Percentiles rank a stretch among this genome's conserved stretches.
Evolutionary conservation across 345 rosid genomes (phyloP).

Genomic region (Eucalyptus dawsonii): DNA sequence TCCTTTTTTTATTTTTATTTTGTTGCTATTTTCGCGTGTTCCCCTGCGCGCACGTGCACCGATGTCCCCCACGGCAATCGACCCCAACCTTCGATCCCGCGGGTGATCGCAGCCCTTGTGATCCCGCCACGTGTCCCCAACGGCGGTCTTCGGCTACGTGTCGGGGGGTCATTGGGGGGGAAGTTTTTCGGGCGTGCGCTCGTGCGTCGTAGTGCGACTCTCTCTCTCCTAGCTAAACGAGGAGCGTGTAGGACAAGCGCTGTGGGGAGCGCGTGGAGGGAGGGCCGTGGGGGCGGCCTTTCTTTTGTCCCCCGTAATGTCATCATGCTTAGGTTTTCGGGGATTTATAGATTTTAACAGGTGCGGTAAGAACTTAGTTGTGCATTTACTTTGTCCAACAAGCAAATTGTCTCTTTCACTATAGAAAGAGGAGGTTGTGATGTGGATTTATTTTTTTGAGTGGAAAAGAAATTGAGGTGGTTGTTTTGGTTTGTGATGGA

Average conservation of each 20-base stretch:
- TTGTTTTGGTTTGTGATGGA: background rate
- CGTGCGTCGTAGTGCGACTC: background rate
- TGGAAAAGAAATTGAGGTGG: background rate
- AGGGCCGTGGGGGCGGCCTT: background rate
- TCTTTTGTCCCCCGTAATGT: background rate
- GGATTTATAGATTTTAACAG: background rate
- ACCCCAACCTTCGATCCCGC: background rate
- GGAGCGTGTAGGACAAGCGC: background rate
- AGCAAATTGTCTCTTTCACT: background rate
- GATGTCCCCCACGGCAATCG: no score
- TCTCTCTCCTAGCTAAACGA: fast-evolving
- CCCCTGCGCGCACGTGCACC: background rate
- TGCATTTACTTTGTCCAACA: background rate
- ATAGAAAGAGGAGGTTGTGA: background rate
- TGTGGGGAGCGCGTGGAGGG: background rate
- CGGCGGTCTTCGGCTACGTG: background rate
- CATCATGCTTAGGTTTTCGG: background rate
- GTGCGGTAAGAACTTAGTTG: background rate
- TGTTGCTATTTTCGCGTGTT: background rate
- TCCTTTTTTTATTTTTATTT: background rate
- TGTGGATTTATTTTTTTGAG: background rate
- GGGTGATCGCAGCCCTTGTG: background rate
- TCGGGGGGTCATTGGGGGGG: fast-evolving
- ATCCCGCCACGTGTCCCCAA: background rate
- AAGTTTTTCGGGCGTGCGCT: background rate